Percentiles rank a stretch among this genome's conserved stretches.
Evolutionary conservation across 257 asterid species (phyloP).

Genomic region (Verbascum thapsus): DNA sequence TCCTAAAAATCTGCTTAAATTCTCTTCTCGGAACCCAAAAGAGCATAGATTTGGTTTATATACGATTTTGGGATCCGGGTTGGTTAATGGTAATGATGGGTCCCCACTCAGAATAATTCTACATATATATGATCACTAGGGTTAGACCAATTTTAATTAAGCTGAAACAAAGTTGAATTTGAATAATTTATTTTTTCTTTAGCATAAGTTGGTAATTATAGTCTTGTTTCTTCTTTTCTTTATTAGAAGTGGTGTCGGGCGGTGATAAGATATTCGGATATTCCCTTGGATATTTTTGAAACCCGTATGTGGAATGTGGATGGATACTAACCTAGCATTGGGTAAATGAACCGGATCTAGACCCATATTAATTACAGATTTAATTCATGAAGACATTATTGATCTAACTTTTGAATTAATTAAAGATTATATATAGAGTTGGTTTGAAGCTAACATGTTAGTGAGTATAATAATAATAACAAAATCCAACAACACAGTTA

Average conservation of each 20-base stretch:
- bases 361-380: neutral
- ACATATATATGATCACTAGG: conserved; percentile 27
- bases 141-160: too few relatives aligned
- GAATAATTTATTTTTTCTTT: too few relatives aligned
- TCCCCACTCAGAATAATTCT: conserved; percentile 31
- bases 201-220: neutral
- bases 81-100: conserved; percentile 29
- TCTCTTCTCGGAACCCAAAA: conserved; percentile 50
- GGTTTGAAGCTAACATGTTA: too few relatives aligned
- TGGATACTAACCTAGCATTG: too few relatives aligned
- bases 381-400: neutral
- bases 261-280: conserved; percentile 31
- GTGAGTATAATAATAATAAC: neutral
- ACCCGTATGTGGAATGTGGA: too few relatives aligned
- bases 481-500: conserved; percentile 7
- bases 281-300: conserved; percentile 30
- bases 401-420: neutral
- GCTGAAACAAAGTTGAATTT: too few relatives aligned
- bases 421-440: too few relatives aligned
- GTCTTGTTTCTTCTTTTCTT: neutral
- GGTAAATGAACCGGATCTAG: conserved; percentile 20
- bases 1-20: too few relatives aligned
- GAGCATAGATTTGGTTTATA: conserved; percentile 41
- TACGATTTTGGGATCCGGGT: conserved; percentile 49
- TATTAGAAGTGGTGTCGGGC: neutral